Evolutionary conservation across 441 rosid species (phyloP), one percentile per base, ranked within the genome.

Genomic region (Dalechampia spathulata): DNA sequence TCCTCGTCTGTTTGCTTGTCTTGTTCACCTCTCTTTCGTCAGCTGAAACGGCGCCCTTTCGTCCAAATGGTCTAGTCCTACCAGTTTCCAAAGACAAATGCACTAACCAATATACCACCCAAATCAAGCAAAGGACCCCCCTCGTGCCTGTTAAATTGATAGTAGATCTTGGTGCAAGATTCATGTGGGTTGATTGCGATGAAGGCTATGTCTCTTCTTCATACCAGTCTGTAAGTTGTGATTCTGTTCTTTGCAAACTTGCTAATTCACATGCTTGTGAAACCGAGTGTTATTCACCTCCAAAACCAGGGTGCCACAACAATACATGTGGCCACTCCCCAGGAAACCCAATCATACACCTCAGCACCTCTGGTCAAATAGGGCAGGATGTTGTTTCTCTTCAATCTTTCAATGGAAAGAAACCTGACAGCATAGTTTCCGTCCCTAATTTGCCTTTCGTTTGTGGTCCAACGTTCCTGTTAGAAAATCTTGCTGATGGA

Each of bases 181-280:
- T 37, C 37, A 54, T 69, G 5, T 89, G 93, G 93, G 85, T 81
- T 25, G 80, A 89, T 60, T 89, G 97, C 46, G 74, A 56, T 6
- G 50, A 30, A 30, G 8, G 34, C 57, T 89, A 82, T 25, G 63
- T 72, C 49, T 86, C 95, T 56, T 57, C 85, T 15, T 64, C 97
- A 1, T 86, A 80, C 73, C 55, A 16, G 2, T 70, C 81, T 0
- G 74, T 66, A 12, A 57, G 68, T 1, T 84, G 87, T 55, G 7
- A 45, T 27, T 79, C 85, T 2, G 74, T 80, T 13, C 72, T 60
- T n/a, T 83, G 90, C 73, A 50, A 68, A 0, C 66, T 72, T 20
- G 77, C 83, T 15, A 28, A 56, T 15, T 64, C 84, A 55, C 42
- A 20, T 57, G 66, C 19, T 49, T 68, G 0, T 69, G 64, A 13